Evolutionary conservation across 169 alveolate species (phyloP), one percentile per base, ranked within the genome.

Genomic region (Eimeria maxima): DNA sequence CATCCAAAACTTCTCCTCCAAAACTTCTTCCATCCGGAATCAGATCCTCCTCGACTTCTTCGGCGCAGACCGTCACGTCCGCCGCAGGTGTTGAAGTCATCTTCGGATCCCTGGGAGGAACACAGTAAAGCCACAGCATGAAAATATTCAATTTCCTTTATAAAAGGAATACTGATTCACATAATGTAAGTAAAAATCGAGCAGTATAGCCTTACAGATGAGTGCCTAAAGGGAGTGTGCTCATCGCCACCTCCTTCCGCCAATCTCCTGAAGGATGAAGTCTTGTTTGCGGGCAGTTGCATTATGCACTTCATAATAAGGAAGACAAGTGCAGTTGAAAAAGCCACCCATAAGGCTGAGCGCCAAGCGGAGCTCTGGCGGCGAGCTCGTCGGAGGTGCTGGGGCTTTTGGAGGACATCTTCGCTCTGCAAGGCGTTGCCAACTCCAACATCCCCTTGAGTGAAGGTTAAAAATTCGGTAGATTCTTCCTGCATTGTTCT

Each of bases 351-450:
- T 33, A 74, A 16, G 57, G 38, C 63, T 14, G 60, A 24, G 22
- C 86, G 86, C 86, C 86, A 74, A 67, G 78, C 20, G 78, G 45
- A 16, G 13, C 78, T 67, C 29, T 67, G 78, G 47, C 78, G 47
- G 47, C 47, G 78, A 29, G 13, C 47, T 67, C 47, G 29, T 29
- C 27, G 78, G 10, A 44, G n/a, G 47, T 29, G 44, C 10, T 16
- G 20, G 4, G 7, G 47, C 63, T 38, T 5, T 16, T 16, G 63
- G 57, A 42, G 33, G 3, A 3, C 57, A 45, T 24, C 4, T 74
- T 74, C 33, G 22, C 20, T 45, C 13, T 74, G 42, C 5, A 74
- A 8, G 4, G 38, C 7, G 16, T 16, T 55, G 24, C 16, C 57
- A 6, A 38, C 29, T 38, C 57, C 38, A 22, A 4, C 13, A 13